A percentile compares a stretch with the other conserved stretches of the same genome.
phyloP scores from a whole-genome alignment of 176 grass and related monocot genomes.

The Leersia perrieri region DNA sequence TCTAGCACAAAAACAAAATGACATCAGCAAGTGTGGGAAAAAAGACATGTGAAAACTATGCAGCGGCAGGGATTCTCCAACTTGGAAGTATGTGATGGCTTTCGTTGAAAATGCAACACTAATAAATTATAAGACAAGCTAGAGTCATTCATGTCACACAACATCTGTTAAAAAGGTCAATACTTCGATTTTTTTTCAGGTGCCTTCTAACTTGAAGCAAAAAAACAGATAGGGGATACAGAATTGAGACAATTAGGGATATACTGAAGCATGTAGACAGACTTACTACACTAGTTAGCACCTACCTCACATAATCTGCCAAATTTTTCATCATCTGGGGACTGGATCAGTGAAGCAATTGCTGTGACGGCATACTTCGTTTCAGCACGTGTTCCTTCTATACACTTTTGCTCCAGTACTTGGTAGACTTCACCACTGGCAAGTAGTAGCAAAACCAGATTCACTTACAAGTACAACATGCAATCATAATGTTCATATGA shows the following conservation, averaged over 20 bases:
- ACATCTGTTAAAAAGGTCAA: not conserved
- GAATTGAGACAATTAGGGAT: not conserved
- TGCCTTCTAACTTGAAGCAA: conserved; percentile 26
- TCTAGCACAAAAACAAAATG: conserved; percentile 4
- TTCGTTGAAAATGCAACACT: conserved; percentile 6
- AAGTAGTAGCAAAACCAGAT: conserved; percentile 35
- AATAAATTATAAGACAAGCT: not conserved
- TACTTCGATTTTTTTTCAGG: not conserved
- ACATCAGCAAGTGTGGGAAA: not conserved
- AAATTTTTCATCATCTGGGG: conserved; percentile 52
- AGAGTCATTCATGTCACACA: conserved; percentile 13
- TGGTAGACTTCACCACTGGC: conserved; percentile 60
- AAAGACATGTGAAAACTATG: conserved; percentile 6
- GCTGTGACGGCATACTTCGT: conserved; percentile 74
- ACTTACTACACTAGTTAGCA: not conserved
- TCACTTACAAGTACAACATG: conserved; percentile 20
- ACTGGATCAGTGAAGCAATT: conserved; percentile 59
- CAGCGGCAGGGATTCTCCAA: not conserved
- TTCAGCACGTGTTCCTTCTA: conserved; percentile 89
- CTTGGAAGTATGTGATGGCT: not conserved
- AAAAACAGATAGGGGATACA: not conserved
- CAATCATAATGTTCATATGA: conserved; percentile 11
- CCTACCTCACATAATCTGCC: conserved; percentile 63
- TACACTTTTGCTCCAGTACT: conserved; percentile 81
- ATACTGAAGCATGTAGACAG: conserved; percentile 3